Base-by-base conservation (phyloP, 1,284 basidiomycete genomes). In the Apiotrichum veenhuisii region DNA sequence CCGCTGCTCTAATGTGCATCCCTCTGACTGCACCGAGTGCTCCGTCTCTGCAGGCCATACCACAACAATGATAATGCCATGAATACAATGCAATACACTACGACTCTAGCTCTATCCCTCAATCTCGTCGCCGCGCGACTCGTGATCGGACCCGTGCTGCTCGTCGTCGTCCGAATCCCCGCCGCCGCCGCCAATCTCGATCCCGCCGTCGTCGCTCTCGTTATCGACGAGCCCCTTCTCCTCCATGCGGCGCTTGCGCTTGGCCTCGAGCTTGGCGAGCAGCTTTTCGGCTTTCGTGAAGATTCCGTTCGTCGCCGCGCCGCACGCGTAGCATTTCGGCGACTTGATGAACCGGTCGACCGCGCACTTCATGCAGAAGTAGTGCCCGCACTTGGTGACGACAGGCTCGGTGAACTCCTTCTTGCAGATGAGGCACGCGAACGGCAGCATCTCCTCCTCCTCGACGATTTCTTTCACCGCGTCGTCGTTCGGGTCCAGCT, bases 371-470 rank as follows among this genome's bases (percentile, higher is more conserved):
- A 89, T 90, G 78, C 94, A 97, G 74, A 94, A 98, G 78, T 97
- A 98, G 77, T 98, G 96, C 2, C 90, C 91, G 75, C 96, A 99
- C 52, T 89, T 87, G 20, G 96, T 98, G 52, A 93, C 90, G 62
- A 99, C 84, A 7, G 95, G 95, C 68, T 97, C 91, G 5, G 87
- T 91, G 76, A 95, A 98, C 50, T 87, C 87, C 72, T 98, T 88
- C 57, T 94, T 85, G 78, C 96, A 98, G 64, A 98, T 87, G 64
- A 97, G 82, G 77, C 96, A 98, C 14, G 96, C 95, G 73, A 98
- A 99, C 2, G 96, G 96, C 40, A 98, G 83, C 74, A 96, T 91
- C 73, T 94, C 92, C 57, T 81, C 80, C 57, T 92, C 87, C 69
- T 85, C 84, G 25, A 81, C 80, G 50, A 84, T 85, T 34, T 74